Evolutionary conservation across 2,329 filamentous ascomycete genomes (phyloP).

Genomic region (Seiridium unicorne): DNA sequence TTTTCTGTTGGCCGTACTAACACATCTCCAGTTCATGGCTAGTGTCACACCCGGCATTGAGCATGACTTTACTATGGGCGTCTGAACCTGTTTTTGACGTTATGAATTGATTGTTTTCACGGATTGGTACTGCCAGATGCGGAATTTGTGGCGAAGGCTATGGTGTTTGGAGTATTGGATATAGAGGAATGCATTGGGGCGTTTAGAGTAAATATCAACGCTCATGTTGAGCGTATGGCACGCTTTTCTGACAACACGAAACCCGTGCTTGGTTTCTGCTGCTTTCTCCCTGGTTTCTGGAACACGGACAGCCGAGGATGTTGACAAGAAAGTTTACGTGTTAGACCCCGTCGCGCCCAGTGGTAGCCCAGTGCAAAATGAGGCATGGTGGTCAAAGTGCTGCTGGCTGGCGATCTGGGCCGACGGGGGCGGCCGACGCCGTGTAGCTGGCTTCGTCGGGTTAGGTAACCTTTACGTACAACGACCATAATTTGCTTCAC

Average conservation of each 20-base stretch:
- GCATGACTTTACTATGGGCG: conserved; percentile 96
- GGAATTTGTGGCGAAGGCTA: not conserved
- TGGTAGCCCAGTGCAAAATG: not conserved
- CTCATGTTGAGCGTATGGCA: not conserved
- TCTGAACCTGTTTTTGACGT: conserved; percentile 48
- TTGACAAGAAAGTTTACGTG: not conserved
- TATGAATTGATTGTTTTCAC: not conserved
- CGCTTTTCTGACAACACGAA: not conserved
- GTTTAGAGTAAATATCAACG: not conserved
- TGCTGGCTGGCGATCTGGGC: not conserved
- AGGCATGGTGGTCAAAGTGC: not conserved
- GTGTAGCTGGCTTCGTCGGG: not conserved
- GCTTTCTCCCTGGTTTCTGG: too few species aligned
- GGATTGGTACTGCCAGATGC: too few species aligned
- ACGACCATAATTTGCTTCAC: not conserved
- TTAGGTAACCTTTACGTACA: not conserved
- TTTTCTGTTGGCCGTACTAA: conserved; percentile 20
- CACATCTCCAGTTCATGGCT: conserved; percentile 61
- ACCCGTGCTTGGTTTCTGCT: not conserved
- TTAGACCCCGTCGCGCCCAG: not conserved
- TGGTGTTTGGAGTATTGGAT: not conserved
- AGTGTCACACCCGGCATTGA: conserved; percentile 96
- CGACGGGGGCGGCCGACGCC: not conserved
- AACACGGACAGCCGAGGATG: not conserved
- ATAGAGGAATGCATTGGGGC: not conserved